phyloP scores from a whole-genome alignment of 768 basidiomycete genomes.

The Boletus tomentosulus region DNA sequence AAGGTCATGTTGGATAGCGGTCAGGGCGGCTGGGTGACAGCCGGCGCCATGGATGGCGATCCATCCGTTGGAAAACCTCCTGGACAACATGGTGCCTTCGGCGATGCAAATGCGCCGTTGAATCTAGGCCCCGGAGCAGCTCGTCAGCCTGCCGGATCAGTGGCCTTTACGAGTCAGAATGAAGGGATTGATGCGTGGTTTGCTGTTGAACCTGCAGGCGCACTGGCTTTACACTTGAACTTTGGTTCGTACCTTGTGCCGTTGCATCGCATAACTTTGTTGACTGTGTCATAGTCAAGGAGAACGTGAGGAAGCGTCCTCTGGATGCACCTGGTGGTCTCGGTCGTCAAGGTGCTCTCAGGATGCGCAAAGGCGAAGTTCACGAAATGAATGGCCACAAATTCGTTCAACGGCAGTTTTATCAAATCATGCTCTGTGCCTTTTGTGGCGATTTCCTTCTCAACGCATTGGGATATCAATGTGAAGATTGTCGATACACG shows the following conservation, averaged over 20 bases:
- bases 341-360: slow-evolving; percentile 95
- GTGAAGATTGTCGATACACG: slow-evolving; percentile 98
- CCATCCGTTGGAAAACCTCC: slow-evolving; percentile 43
- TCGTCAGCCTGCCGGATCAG: slow-evolving; percentile 29
- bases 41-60: slow-evolving; percentile 79
- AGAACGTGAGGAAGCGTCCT: slow-evolving; percentile 95
- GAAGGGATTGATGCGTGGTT: slow-evolving; percentile 98
- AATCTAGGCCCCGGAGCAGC: slow-evolving; percentile 31
- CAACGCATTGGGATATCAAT: slow-evolving; percentile 97
- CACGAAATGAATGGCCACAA: slow-evolving; percentile 99
- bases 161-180: slow-evolving; percentile 19
- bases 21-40: slow-evolving; percentile 95
- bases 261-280: not conserved
- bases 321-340: slow-evolving; percentile 87
- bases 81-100: slow-evolving; percentile 46
- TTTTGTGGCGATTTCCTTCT: slow-evolving; percentile 97
- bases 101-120: slow-evolving; percentile 42
- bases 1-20: slow-evolving; percentile 84
- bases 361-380: slow-evolving; percentile 96
- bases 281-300: slow-evolving; percentile 67
- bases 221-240: slow-evolving; percentile 80
- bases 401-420: slow-evolving; percentile 96
- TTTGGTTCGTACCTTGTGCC: slow-evolving; percentile 62
- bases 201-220: slow-evolving; percentile 95
- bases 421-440: slow-evolving; percentile 97